These are phyloP conservation scores for Neonectria neomacrospora DNA, from an alignment of 2,329 filamentous ascomycete genomes.

Conservation along the genomic window DNA sequence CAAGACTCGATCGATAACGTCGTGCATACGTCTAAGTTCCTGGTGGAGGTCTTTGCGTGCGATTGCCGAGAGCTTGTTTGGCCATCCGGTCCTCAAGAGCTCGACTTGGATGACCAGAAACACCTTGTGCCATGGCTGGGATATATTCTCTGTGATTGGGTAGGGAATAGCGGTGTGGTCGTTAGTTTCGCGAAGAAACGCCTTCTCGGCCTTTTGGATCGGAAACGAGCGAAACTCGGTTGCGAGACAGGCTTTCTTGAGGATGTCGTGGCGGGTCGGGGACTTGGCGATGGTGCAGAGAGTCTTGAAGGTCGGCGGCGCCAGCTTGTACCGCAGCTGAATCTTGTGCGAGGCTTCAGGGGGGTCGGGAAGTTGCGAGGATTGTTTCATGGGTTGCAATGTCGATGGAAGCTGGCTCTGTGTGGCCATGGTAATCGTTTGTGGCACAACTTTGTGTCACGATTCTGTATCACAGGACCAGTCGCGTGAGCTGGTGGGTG, in stretches of 20 bases:
- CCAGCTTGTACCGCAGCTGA: constrained; percentile 50
- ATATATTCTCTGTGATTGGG: constrained; percentile 55
- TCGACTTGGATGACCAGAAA: constrained; percentile 80
- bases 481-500: too few species aligned
- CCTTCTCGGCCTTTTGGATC: constrained; percentile 49
- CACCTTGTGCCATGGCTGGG: constrained; percentile 76
- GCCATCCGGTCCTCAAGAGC: constrained; percentile 71
- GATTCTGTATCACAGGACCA: background rate
- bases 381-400: background rate
- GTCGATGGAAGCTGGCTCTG: background rate
- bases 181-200: constrained; percentile 54
- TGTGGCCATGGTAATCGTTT: constrained; percentile 9
- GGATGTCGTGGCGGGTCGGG: constrained; percentile 48
- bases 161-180: constrained; percentile 53
- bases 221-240: constrained; percentile 53
- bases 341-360: constrained; percentile 41
- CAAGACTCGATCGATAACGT: constrained; percentile 48
- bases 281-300: constrained; percentile 42
- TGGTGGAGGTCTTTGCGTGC: constrained; percentile 49
- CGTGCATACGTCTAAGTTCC: constrained; percentile 48
- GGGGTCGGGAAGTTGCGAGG: background rate
- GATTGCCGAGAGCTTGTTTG: constrained; percentile 56
- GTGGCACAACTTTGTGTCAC: background rate
- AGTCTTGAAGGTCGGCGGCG: constrained; percentile 46
- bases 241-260: constrained; percentile 53